These are phyloP conservation scores for Lipomyces oligophaga DNA, from an alignment of 805 yeast species.

Conservation along the genomic window DNA sequence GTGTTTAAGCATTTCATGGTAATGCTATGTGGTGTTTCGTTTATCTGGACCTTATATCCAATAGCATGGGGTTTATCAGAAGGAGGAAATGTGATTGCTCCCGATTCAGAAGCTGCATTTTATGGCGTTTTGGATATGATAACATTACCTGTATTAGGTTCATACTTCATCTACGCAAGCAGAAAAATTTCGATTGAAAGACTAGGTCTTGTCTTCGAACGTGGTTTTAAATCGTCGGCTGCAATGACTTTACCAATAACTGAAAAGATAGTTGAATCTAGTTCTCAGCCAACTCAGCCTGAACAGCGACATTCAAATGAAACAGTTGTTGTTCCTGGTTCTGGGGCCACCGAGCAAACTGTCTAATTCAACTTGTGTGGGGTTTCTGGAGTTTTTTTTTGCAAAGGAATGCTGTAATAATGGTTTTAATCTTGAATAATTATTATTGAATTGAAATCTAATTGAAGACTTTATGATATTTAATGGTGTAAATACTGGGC, in stretches of 20 bases:
- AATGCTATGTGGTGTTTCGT: conserved; percentile 30
- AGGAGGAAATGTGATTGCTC: conserved; percentile 53
- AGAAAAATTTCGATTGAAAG: conserved; percentile 28
- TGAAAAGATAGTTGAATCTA: conserved; percentile 7
- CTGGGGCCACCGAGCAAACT: no score
- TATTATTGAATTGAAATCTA: no score
- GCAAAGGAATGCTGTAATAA: no score
- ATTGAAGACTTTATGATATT: no score
- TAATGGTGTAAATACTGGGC: no score
- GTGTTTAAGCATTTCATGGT: conserved; percentile 23
- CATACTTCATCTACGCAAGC: conserved; percentile 29
- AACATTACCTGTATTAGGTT: conserved; percentile 37
- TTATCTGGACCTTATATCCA: conserved; percentile 51
- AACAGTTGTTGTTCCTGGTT: conserved; percentile 9
- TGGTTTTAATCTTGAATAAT: no score
- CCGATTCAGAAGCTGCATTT: conserved; percentile 30
- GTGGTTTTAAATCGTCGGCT: conserved; percentile 10
- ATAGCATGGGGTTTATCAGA: conserved; percentile 54
- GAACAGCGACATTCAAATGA: conserved; percentile 7
- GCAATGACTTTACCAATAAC: not conserved
- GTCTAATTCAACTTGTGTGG: no score
- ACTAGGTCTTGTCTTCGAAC: conserved; percentile 28
- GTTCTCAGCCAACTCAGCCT: no score
- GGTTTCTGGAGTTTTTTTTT: no score
- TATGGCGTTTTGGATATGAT: conserved; percentile 45